Evolutionary conservation across 768 basidiomycete species (phyloP), one percentile per base, ranked within the genome.

Genomic region (Tulasnella sp.): DNA sequence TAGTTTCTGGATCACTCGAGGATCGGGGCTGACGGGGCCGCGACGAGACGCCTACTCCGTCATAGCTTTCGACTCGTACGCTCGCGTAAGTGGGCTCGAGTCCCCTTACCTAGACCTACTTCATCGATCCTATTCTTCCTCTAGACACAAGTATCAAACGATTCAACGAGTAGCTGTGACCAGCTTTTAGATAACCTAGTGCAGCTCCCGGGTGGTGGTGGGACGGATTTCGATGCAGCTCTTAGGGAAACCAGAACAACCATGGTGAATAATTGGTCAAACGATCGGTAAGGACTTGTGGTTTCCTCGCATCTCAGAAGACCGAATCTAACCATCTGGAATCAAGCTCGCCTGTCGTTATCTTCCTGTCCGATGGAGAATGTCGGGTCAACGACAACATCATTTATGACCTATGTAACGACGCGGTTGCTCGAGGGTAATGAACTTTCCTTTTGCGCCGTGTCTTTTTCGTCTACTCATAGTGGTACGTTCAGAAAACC

Each of bases 291-390:
- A 36, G 74, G 34, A 0, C 14, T 59, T 5, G 39, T 67, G 17
- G 17, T 8, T 7, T 32, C 29, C 3, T 32, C 3, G 39, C n/a
- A 5, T 14, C 8, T 11, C 1, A 26, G 2, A 5, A 5, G 5
- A 9, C 0, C 6, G 7, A 14, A 4, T 12, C 26, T 59, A 29
- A 59, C 11, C 16, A 14, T 4, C 5, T 17, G 67, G 17, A 3
- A 32, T 67, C 8, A 37, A 85, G 86, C 52, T 78, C 80, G 1
- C 86, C 87, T 0, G 81, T 87, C 5, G 78, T 88, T 17, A 82
- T 87, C 66, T 88, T 88, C 77, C 79, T 87, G 8, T 87, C 87
- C 1, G 87, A 86, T 72, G 87, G 87, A 0, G 82, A 86, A 78
- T 84, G 84, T 62, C 4, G 12, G 2, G 78, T 84, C 22, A 62